These are phyloP conservation scores for Chytridium lagenaria DNA, from an alignment of 371 early-diverging fungal species.

Conservation along the genomic window DNA sequence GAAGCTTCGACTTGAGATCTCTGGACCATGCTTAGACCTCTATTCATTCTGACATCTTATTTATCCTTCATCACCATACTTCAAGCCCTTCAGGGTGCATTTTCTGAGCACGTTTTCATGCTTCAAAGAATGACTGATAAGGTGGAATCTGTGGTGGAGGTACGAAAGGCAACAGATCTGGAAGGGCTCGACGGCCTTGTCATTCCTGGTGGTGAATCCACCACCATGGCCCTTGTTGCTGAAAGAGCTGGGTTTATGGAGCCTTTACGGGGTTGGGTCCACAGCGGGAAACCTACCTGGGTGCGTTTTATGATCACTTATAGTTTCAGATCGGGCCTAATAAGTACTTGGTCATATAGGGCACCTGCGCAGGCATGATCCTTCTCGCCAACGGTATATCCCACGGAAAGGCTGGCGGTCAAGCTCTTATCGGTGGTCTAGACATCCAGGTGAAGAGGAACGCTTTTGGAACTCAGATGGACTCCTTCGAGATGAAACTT, in stretches of 20 bases:
- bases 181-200: constrained; percentile 81
- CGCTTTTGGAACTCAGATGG: constrained; percentile 91
- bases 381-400: constrained; percentile 80
- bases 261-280: constrained; percentile 72
- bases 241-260: constrained; percentile 78
- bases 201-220: constrained; percentile 95
- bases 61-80: neutral
- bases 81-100: constrained; percentile 92
- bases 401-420: constrained; percentile 82
- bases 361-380: constrained; percentile 97
- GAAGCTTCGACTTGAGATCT: no score
- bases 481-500: constrained; percentile 80
- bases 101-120: constrained; percentile 85
- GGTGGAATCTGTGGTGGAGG: constrained; percentile 67
- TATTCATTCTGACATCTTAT: neutral
- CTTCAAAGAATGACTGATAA: constrained; percentile 63
- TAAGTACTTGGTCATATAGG: constrained; percentile 47
- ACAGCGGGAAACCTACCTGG: constrained; percentile 78
- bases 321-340: no score
- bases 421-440: constrained; percentile 81
- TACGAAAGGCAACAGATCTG: constrained; percentile 72
- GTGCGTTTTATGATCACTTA: constrained; percentile 34
- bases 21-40: no score
- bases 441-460: constrained; percentile 87
- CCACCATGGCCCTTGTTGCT: constrained; percentile 89